phyloP scores from a whole-genome alignment of 768 basidiomycete genomes.

The Daedalea quercina region DNA sequence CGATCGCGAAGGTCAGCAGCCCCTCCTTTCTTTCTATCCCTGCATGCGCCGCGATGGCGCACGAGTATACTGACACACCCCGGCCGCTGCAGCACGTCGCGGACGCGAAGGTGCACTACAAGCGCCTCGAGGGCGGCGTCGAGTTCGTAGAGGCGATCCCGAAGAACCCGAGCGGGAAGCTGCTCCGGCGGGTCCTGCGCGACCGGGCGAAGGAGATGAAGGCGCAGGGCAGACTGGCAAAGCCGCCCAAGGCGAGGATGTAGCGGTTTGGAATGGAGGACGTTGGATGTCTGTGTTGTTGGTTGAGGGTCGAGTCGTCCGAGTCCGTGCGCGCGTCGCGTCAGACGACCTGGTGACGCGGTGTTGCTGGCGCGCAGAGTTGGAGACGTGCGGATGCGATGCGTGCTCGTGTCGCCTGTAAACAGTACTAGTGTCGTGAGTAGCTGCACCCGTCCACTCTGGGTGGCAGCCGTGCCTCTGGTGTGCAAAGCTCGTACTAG shows the following conservation, averaged over 20 bases:
- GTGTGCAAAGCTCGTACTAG: too few species aligned
- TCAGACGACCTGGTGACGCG: too few species aligned
- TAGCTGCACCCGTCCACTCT: too few species aligned
- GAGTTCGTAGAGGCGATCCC: conserved; percentile 29
- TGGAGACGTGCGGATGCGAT: too few species aligned
- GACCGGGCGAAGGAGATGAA: conserved; percentile 16
- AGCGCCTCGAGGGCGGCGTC: conserved; percentile 30
- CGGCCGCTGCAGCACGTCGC: conserved; percentile 16
- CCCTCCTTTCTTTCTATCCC: not conserved
- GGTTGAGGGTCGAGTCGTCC: not conserved
- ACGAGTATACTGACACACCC: not conserved
- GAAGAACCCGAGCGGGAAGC: conserved; percentile 27
- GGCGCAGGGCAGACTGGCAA: conserved; percentile 3
- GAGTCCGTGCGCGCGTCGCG: not conserved
- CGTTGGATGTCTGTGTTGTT: not conserved
- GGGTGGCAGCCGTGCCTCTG: too few species aligned
- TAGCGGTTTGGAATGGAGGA: not conserved
- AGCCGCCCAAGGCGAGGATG: conserved; percentile 7
- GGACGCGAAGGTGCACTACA: conserved; percentile 26
- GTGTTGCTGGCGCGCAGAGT: too few species aligned
- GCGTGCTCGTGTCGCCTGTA: too few species aligned
- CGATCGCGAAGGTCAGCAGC: conserved; percentile 54
- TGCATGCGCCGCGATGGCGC: not conserved
- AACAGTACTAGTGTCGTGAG: too few species aligned
- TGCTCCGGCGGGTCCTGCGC: conserved; percentile 22